Evolutionary conservation across 2,329 filamentous ascomycete genomes (phyloP).

Genomic region (Fusarium stilboides): DNA sequence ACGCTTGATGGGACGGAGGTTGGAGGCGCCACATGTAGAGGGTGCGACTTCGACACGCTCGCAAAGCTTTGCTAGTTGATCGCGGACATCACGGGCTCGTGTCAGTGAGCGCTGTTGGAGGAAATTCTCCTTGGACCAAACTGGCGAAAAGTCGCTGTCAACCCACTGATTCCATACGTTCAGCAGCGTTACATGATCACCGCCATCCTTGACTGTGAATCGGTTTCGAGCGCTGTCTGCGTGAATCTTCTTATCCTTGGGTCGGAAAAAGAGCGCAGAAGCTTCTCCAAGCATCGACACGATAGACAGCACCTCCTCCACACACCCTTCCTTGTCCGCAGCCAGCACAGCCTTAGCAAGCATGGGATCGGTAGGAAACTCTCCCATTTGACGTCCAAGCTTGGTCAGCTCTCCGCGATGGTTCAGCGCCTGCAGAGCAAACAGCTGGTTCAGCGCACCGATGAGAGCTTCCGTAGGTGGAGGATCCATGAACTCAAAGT

Average conservation of each 20-base stretch:
- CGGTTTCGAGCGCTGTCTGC: constrained; percentile 91
- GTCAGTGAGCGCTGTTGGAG: constrained; percentile 91
- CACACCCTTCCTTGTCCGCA: constrained; percentile 90
- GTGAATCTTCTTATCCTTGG: constrained; percentile 97
- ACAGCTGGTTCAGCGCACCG: constrained; percentile 89
- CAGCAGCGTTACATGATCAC: constrained; percentile 88
- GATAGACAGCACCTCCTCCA: constrained; percentile 92
- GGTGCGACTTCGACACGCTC: constrained; percentile 90
- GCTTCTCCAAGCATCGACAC: constrained; percentile 95
- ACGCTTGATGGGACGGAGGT: constrained; percentile 84
- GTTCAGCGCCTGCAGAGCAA: constrained; percentile 90
- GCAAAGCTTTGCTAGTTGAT: constrained; percentile 92
- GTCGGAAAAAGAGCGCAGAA: constrained; percentile 90
- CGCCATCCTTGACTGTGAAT: constrained; percentile 91
- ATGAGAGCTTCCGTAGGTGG: constrained; percentile 92
- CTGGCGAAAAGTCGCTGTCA: constrained; percentile 87
- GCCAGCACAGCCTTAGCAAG: constrained; percentile 90
- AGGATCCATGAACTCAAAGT: constrained; percentile 97
- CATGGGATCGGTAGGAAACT: constrained; percentile 94
- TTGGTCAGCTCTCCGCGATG: constrained; percentile 91
- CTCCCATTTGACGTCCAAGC: constrained; percentile 92
- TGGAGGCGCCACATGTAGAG: constrained; percentile 77
- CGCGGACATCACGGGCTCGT: constrained; percentile 89
- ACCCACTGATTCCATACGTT: constrained; percentile 98
- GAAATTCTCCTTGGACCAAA: constrained; percentile 95